Evolutionary conservation across 2,329 filamentous ascomycete species (phyloP), one percentile per base, ranked within the genome.

Genomic region (Lizonia empirigonia): DNA sequence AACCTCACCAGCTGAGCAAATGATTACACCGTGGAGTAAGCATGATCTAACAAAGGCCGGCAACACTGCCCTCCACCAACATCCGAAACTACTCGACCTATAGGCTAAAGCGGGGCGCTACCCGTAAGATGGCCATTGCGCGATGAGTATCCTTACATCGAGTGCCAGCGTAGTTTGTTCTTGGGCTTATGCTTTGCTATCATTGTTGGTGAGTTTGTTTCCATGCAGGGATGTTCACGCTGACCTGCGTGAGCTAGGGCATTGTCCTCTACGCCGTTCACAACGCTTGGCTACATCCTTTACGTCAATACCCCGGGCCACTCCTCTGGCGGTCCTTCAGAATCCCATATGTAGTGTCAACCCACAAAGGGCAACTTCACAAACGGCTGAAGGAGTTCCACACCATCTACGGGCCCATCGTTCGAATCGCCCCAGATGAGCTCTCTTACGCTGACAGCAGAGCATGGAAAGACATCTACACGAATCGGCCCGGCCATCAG

Each of bases 381-480:
- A 59, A 53, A 10, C 50, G 52, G 7, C 38, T 68, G 6, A 60
- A 59, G 18, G 30, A 58, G 1, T 63, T 67, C 15, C 65, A 69
- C 41, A 51, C 64, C 22, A 52, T 45, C 8, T 70, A 69, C 45
- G 67, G 67, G 7, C 55, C 60, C 1, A 44, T 69, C 10, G 63
- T 70, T 5, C 60, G 67, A 4, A 61, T 69, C 7, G 65, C 67
- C 4, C 66, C 66, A 1, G 60, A 69, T 38, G 66, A 69, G 34
- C 55, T 70, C 1, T 68, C 64, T 0, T 69, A 65, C 40, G 55
- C 62, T 12, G 55, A 64, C 32, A 51, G 58, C 22, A 46, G 50
- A 20, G 66, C 66, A n/a, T 61, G 63, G 59, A 64, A 61, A 44
- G 65, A 70, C 16, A 67, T 69, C 15, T 70, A 69, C n/a, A 35